Evolutionary conservation across 306 rosid genomes (phyloP).

Genomic region (Inga oerstediana): DNA sequence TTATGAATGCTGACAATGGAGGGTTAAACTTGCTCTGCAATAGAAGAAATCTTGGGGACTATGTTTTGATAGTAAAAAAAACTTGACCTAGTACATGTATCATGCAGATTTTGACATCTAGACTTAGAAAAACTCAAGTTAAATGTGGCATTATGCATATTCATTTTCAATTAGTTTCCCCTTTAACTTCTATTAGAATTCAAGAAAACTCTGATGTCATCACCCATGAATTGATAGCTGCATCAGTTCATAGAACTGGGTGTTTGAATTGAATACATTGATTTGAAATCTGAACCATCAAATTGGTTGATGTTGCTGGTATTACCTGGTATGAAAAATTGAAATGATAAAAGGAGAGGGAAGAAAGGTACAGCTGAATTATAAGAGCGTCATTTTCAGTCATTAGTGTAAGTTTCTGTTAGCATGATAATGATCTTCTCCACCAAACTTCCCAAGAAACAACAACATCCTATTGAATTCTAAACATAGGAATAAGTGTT

Average conservation of each 20-base stretch:
- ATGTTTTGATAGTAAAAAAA: not conserved
- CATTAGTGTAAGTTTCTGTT: conserved; percentile 24
- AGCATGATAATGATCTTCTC: conserved; percentile 28
- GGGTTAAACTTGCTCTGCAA: not conserved
- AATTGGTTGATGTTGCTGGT: conserved; percentile 32
- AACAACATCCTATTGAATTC: conserved; percentile 18
- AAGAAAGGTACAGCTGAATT: conserved; percentile 6
- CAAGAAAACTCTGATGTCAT: not conserved
- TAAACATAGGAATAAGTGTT: conserved; percentile 18
- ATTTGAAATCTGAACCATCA: conserved; percentile 25
- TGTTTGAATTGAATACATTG: not conserved
- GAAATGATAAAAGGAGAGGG: not conserved
- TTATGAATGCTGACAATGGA: not conserved
- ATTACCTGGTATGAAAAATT: conserved; percentile 20
- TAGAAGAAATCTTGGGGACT: conserved; percentile 11
- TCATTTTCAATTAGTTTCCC: not conserved
- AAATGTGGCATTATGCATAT: not conserved
- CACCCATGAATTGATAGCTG: conserved; percentile 12
- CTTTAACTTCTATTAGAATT: not conserved
- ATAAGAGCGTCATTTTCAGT: conserved; percentile 38
- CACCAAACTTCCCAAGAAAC: conserved; percentile 43
- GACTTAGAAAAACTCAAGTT: not conserved
- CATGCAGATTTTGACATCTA: not conserved
- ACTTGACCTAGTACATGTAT: not conserved
- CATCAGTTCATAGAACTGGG: conserved; percentile 11